Evolutionary conservation across 2,329 filamentous ascomycete genomes (phyloP).

Genomic region (Juglanconis juglandina): DNA sequence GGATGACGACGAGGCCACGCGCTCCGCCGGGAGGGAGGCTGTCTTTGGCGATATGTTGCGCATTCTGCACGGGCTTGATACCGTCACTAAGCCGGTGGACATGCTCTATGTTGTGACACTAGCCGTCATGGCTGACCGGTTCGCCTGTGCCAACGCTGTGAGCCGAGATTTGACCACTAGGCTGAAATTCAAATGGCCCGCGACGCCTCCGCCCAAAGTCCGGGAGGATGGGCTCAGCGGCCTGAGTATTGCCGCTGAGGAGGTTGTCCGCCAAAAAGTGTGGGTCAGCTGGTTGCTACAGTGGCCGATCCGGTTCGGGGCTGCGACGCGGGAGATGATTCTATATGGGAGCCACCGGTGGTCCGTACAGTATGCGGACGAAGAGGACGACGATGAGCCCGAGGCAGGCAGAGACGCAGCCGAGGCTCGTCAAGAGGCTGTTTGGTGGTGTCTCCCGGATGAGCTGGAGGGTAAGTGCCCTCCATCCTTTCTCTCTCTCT

Average conservation of each 20-base stretch:
- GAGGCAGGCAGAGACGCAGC: neutral
- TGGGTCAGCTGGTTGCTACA: conserved; percentile 64
- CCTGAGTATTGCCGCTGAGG: conserved; percentile 52
- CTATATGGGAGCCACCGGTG: conserved; percentile 61
- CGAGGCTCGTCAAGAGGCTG: conserved; percentile 30
- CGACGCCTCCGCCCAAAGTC: conserved; percentile 32
- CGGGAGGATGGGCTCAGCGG: conserved; percentile 32
- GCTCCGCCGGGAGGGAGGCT: conserved; percentile 54
- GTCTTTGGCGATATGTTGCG: conserved; percentile 66
- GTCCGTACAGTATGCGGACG: conserved; percentile 39
- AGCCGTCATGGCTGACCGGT: conserved; percentile 69
- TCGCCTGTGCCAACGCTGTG: conserved; percentile 60
- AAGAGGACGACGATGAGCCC: conserved; percentile 27
- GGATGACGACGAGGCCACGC: conserved; percentile 68
- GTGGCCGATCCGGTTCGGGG: conserved; percentile 56
- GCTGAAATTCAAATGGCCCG: conserved; percentile 54
- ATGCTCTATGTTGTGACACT: conserved; percentile 65
- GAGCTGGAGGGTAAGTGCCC: conserved; percentile 58
- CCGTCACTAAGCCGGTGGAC: conserved; percentile 43
- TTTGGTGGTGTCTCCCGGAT: conserved; percentile 72
- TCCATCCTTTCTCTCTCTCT: neutral
- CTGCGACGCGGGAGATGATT: conserved; percentile 63
- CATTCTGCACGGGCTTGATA: conserved; percentile 58
- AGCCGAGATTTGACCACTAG: conserved; percentile 48
- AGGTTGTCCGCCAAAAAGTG: conserved; percentile 66